Evolutionary conservation across 2,329 filamentous ascomycete genomes (phyloP).

Genomic region (Remersonia thermophila): DNA sequence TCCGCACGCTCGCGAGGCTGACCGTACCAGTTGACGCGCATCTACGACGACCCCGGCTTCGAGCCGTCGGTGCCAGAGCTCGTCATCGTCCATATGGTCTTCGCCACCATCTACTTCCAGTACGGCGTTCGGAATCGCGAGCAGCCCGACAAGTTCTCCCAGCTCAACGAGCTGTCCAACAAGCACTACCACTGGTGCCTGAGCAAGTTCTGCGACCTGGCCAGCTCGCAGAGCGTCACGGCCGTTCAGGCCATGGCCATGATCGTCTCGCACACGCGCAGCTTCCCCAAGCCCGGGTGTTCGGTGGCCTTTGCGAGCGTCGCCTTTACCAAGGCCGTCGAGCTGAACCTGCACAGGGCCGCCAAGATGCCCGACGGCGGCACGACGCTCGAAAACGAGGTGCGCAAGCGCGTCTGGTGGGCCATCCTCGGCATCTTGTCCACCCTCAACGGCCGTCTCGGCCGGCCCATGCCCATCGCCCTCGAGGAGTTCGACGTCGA

Average conservation of each 20-base stretch:
- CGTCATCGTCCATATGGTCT: conserved; percentile 65
- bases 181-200: conserved; percentile 68
- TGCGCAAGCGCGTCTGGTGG: conserved; percentile 73
- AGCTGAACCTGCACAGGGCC: conserved; percentile 65
- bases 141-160: conserved; percentile 38
- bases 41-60: conserved; percentile 59
- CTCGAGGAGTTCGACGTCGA: conserved; percentile 69
- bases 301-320: conserved; percentile 56
- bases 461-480: conserved; percentile 62
- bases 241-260: conserved; percentile 63
- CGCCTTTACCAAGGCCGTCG: conserved; percentile 57
- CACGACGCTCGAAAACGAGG: conserved; percentile 55
- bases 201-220: conserved; percentile 54
- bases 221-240: conserved; percentile 47
- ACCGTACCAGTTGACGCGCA: conserved; percentile 38
- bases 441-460: conserved; percentile 62
- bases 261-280: conserved; percentile 59
- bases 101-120: conserved; percentile 67
- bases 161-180: conserved; percentile 54
- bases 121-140: conserved; percentile 58
- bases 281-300: conserved; percentile 67
- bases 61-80: conserved; percentile 50
- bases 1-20: conserved; percentile 1
- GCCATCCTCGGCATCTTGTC: conserved; percentile 52
- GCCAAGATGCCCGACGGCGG: conserved; percentile 36